Conservation (phyloP, 495 filamentous ascomycete species). For the Delitschia confertaspora region DNA sequence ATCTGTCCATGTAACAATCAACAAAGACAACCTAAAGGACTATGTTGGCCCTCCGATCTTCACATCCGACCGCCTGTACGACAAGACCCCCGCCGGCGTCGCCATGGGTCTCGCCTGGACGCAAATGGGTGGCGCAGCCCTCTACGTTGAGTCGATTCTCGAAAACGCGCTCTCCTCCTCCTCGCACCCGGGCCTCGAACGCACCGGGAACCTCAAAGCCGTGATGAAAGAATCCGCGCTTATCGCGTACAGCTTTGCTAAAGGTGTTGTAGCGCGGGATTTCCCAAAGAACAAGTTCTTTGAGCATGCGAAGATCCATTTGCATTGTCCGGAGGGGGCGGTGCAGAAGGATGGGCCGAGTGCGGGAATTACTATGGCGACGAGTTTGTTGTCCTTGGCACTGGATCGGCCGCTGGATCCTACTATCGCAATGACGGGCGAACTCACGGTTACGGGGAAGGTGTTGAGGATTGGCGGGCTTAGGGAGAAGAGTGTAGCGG, state of each 20-base stretch:
- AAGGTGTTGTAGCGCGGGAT: conserved; percentile 70
- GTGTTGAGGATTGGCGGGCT: conserved; percentile 92
- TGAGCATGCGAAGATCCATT: conserved; percentile 87
- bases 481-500: conserved; percentile 98
- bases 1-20: conserved; percentile 75
- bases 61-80: conserved; percentile 91
- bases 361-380: conserved; percentile 96
- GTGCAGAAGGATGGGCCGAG: conserved; percentile 93
- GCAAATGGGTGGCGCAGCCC: conserved; percentile 89
- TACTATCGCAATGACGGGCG: conserved; percentile 95
- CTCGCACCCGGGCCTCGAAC: conserved; percentile 70
- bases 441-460: conserved; percentile 95
- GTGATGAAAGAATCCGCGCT: conserved; percentile 97
- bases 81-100: conserved; percentile 86
- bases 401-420: conserved; percentile 69
- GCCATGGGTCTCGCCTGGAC: conserved; percentile 99
- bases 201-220: conserved; percentile 86
- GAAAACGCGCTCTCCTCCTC: conserved; percentile 63
- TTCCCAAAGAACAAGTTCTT: conserved; percentile 92
- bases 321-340: conserved; percentile 96
- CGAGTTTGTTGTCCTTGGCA: conserved; percentile 75
- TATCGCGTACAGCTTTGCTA: conserved; percentile 94
- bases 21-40: conserved; percentile 86
- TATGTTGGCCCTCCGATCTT: conserved; percentile 96
- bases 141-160: conserved; percentile 96